Evolutionary conservation across 805 yeast genomes (phyloP), one percentile per base, ranked within the genome.

Genomic region (Maudiozyma barnettii): DNA sequence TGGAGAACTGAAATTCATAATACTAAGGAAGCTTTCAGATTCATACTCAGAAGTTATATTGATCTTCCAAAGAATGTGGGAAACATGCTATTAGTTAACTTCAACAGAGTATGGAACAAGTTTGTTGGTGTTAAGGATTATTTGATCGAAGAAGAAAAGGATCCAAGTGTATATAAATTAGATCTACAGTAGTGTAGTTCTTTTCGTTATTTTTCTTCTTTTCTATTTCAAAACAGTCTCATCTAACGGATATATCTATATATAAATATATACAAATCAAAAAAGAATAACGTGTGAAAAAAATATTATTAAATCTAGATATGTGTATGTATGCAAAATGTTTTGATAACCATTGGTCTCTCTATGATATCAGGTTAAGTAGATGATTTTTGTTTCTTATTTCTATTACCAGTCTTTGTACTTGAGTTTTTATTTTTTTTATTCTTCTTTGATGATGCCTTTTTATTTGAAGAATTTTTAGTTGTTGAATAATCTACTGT

Each of bases 51-150:
- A 22, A 80, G 95, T 42, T 90, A 91, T 64, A 55, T 72, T 43
- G 73, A 80, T 37, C 74, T 91, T 52, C 97, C 97, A 10, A 69
- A 70, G 47, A 75, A 79, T 46, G 38, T 84, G 1, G 78, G 75
- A 66, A 73, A 76, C 35, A 53, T 78, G 47, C 53, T 67, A 9
- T 53, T 88, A 43, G 67, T 72, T 46, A 70, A 79, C 50, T 41
- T 76, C 35, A 75, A 74, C 49, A 68, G 71, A 37, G 72, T 76
- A 62, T 91, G 96, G 96, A 81, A 83, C 58, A 62, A 61, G 35
- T 84, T 87, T 59, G 73, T 87, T 47, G 95, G 95, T n/a, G 74
- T 63, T 23, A 50, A 73, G 19, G 61, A 64, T 39, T 54, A 57
- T 44, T 46, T 59, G 14, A 53, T 44, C 21, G 66, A 63, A 42